Conservation (phyloP, 805 yeast genomes). For the Candida patagonica region DNA sequence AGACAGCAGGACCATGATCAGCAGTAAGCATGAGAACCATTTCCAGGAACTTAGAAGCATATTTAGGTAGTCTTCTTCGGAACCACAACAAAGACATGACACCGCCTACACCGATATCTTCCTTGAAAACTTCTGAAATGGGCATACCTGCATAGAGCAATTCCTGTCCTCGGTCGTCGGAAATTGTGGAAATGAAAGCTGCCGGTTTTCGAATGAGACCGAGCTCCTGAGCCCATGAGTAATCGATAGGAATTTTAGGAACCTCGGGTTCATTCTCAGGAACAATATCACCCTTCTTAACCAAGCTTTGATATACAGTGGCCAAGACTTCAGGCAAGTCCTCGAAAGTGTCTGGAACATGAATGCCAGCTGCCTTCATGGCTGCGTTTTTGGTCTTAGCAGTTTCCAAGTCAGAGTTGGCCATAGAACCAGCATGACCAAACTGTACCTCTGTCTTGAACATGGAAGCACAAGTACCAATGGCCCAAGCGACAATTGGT, state of each 20-base stretch:
- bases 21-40: slow-evolving; percentile 43
- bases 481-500: slow-evolving; percentile 66
- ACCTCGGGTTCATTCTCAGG: slow-evolving; percentile 36
- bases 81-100: slow-evolving; percentile 40
- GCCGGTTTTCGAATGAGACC: slow-evolving; percentile 41
- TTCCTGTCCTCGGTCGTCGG: slow-evolving; percentile 41
- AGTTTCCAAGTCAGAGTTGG: slow-evolving; percentile 62
- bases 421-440: slow-evolving; percentile 66
- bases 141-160: slow-evolving; percentile 39
- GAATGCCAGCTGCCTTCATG: slow-evolving; percentile 88
- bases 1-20: slow-evolving; percentile 40
- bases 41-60: slow-evolving; percentile 37
- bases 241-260: slow-evolving; percentile 40
- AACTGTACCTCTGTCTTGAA: slow-evolving; percentile 52
- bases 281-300: slow-evolving; percentile 29
- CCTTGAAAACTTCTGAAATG: slow-evolving; percentile 38
- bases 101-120: slow-evolving; percentile 40
- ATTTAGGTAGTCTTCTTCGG: slow-evolving; percentile 35
- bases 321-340: slow-evolving; percentile 34
- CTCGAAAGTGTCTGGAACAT: slow-evolving; percentile 70
- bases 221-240: slow-evolving; percentile 40
- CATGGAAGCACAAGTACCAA: slow-evolving; percentile 65
- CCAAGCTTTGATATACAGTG: slow-evolving; percentile 71
- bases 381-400: slow-evolving; percentile 59
- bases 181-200: slow-evolving; percentile 38